Evolutionary conservation across 2,329 filamentous ascomycete genomes (phyloP).

Genomic region (Atkinsonella texensis): DNA sequence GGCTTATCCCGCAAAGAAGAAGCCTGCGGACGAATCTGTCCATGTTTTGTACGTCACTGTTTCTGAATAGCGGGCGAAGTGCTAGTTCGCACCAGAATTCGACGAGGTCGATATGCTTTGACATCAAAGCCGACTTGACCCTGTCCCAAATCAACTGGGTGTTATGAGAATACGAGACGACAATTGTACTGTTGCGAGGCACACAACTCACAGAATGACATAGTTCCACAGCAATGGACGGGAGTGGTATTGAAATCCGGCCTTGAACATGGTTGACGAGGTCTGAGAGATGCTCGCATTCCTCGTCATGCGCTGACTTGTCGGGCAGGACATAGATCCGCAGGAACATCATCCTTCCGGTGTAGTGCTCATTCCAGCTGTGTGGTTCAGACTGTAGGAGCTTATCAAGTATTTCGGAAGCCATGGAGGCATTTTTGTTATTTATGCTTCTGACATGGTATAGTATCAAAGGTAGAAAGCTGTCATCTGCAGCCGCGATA

Average conservation of each 20-base stretch:
- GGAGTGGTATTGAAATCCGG: slow-evolving; percentile 34
- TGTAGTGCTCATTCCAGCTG: slow-evolving; percentile 41
- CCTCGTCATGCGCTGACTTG: slow-evolving; percentile 21
- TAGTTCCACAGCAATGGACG: slow-evolving; percentile 50
- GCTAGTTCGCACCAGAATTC: slow-evolving; percentile 63
- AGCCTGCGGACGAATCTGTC: slow-evolving; percentile 61
- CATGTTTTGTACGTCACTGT: slow-evolving; percentile 52
- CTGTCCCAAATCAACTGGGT: slow-evolving; percentile 69
- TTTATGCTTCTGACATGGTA: slow-evolving; percentile 56
- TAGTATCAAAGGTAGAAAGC: slow-evolving; percentile 53
- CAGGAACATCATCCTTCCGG: slow-evolving; percentile 57
- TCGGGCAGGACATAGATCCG: slow-evolving; percentile 53
- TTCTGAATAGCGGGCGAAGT: slow-evolving; percentile 53
- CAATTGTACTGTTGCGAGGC: not conserved
- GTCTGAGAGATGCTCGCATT: slow-evolving; percentile 14
- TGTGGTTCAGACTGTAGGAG: slow-evolving; percentile 44
- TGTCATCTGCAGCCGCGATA: slow-evolving; percentile 45
- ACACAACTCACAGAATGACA: slow-evolving; percentile 48
- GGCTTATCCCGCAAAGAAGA: slow-evolving; percentile 55
- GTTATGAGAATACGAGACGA: slow-evolving; percentile 7
- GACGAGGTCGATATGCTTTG: slow-evolving; percentile 39
- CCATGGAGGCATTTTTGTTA: slow-evolving; percentile 36
- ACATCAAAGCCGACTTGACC: slow-evolving; percentile 46
- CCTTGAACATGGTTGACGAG: slow-evolving; percentile 26
- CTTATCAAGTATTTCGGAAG: slow-evolving; percentile 44